Conservation (phyloP, 2,329 filamentous ascomycete species). For the Sarocladiaceae sp. region DNA sequence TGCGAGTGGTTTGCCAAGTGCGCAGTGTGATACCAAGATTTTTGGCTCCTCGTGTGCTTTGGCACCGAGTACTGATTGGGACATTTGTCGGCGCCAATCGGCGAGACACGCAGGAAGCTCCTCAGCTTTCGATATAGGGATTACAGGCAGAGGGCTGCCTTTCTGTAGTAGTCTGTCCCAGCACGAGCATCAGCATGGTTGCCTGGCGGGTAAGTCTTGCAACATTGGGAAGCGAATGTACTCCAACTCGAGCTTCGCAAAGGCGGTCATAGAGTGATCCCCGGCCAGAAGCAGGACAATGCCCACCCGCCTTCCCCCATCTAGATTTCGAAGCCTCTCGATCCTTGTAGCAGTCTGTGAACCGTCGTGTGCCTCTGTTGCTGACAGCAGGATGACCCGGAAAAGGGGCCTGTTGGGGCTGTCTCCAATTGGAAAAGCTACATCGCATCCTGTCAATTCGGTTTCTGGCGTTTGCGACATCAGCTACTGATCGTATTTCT, state of each 20-base stretch:
- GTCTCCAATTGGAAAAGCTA: constrained; percentile 31
- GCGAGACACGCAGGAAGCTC: constrained; percentile 31
- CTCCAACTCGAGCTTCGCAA: constrained; percentile 39
- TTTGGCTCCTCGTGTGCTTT: background rate
- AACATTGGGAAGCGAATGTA: constrained; percentile 15
- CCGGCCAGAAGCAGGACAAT: constrained; percentile 38
- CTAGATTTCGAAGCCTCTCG: constrained; percentile 34
- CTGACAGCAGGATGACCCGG: constrained; percentile 34
- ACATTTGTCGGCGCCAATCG: constrained; percentile 22
- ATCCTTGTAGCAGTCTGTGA: constrained; percentile 25
- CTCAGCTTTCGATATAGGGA: constrained; percentile 32
- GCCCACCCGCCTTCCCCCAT: constrained; percentile 31
- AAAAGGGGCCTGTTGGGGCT: constrained; percentile 17
- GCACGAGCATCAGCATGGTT: no score
- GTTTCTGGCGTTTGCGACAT: constrained; percentile 28
- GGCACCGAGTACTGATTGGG: background rate
- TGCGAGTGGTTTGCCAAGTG: constrained; percentile 20
- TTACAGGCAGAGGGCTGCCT: constrained; percentile 28
- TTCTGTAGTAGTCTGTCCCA: constrained; percentile 25
- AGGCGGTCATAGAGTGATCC: constrained; percentile 22
- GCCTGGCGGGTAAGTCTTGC: background rate
- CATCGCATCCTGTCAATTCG: constrained; percentile 36
- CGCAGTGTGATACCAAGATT: constrained; percentile 19
- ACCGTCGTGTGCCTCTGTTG: constrained; percentile 27
- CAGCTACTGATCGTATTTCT: constrained; percentile 3